Base-by-base conservation (phyloP, 73 alveolate genomes). In the Paramecium biaurelia region DNA sequence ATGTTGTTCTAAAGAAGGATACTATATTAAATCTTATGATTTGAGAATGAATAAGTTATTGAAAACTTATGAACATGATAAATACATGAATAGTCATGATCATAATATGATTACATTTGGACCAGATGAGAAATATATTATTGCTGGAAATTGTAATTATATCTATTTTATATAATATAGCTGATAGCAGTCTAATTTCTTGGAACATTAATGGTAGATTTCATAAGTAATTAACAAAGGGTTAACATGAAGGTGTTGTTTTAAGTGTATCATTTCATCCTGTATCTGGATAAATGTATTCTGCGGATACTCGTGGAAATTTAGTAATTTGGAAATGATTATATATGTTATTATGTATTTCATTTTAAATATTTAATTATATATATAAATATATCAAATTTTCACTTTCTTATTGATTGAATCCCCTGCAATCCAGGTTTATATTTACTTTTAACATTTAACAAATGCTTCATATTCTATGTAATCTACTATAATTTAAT, bases 291-390 rank as follows among this genome's bases (percentile, higher is more conserved):
- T n/a, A 89, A 23, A 47, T 89, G 89, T 70, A 42, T 28, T 68
- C 90, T 23, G 94, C 92, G 18, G 94, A 89, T 70, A 89, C 84
- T 72, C 42, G 94, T 34, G 92, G 94, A 4, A 89, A 89, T 15
- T 35, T 89, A 18, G 85, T 89, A 2, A 89, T 89, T 42, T 89
- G 92, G 94, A 89, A 89, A 70, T 89, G 94, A 89, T 53, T 18
- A 53, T 53, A 18, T 53, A 12, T 47, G 59, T 53, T 53, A 14
- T 47, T 47, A 53, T 53, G 68, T 18, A 53, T 53, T 18, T n/a
- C 23, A 18, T 15, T n/a, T 53, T 53, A 53, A 53, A 15, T n/a
- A n/a, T n/a, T 53, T 53, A n/a, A 53, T 15, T 53, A 53, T 53
- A 53, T 53, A 53, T 45, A 45, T 45, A 47, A 0, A 20, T 67